These are phyloP conservation scores for Nannochloropsis granulata DNA, from an alignment of 108 stramenopile species.

Conservation along the genomic window DNA sequence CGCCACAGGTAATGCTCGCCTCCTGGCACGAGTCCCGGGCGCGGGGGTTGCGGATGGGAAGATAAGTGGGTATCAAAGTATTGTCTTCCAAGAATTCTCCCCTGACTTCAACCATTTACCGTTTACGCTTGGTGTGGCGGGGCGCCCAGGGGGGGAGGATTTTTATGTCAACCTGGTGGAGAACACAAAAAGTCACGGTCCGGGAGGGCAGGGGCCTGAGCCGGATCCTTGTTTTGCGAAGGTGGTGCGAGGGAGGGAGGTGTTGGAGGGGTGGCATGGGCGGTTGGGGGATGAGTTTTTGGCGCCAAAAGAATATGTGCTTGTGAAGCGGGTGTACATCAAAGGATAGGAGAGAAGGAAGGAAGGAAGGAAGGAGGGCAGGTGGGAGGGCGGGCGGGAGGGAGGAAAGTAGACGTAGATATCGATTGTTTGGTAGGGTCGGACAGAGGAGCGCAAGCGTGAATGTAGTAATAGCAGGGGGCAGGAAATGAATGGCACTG, in stretches of 20 bases:
- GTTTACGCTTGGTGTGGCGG: conserved; percentile 34
- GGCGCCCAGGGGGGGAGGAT: conserved; percentile 72
- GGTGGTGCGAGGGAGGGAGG: conserved; percentile 5
- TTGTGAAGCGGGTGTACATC: not conserved
- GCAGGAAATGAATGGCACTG: no score
- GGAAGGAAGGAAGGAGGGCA: no score
- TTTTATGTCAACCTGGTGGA: conserved; percentile 75
- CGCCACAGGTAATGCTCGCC: not conserved
- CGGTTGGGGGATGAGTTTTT: not conserved
- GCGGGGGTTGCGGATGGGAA: not conserved
- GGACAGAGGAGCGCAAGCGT: no score
- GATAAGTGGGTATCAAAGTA: not conserved
- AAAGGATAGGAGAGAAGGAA: not conserved
- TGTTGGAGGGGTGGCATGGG: conserved; percentile 22
- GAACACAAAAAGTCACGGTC: conserved; percentile 64
- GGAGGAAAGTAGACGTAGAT: no score
- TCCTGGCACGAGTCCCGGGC: not conserved
- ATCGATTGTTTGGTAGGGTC: no score
- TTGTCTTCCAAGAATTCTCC: not conserved
- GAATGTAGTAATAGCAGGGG: no score
- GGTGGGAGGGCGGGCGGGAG: no score
- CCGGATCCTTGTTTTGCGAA: conserved; percentile 74
- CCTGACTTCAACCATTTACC: not conserved
- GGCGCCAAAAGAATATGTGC: not conserved
- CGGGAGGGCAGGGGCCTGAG: conserved; percentile 60